Evolutionary conservation across 805 yeast genomes (phyloP), one percentile per base, ranked within the genome.

Genomic region (Candida schatavii): DNA sequence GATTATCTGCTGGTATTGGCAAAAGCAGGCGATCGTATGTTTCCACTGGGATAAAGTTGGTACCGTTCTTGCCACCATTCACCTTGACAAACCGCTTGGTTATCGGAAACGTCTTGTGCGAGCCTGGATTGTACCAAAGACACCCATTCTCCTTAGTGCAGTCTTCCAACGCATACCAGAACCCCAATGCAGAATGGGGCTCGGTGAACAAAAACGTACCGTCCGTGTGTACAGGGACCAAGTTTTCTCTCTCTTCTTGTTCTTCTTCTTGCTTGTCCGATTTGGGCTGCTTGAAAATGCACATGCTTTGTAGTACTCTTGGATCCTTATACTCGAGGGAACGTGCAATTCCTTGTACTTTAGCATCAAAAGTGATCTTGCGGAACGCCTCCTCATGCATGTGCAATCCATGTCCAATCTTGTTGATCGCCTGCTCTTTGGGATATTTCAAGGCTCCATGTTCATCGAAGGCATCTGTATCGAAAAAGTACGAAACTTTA

Each of bases 121-220:
- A 76, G 0, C 90, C 91, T 0, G 90, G 88, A 13, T 76, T 68
- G 51, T 73, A 84, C 44, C 80, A 74, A 15, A 85, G 64, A 44
- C 91, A 84, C 0, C 95, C 93, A 58, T 85, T 85, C 4, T 61
- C 64, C 2, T 56, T 43, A 1, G 83, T 80, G 56, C 93, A 85
- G 51, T 83, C 85, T 51, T 86, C 88, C 47, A 85, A 61, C 0
- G 93, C 90, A 54, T 80, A 78, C 95, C 95, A 85, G 56, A 83
- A 86, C 2, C 95, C 95, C 30, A 85, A 58, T 1, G 89, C 88
- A 2, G 78, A 64, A 39, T 75, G 81, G 3, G 95, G 95, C 14
- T 78, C 66, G 0, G 93, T 85, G 59, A 70, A 85, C 20, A 86
- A 66, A 50, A 86, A 86, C 2, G 80, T 79, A 2, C 80, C 88